Base-by-base conservation (phyloP, 805 yeast species). In the Grigorovia humatica region DNA sequence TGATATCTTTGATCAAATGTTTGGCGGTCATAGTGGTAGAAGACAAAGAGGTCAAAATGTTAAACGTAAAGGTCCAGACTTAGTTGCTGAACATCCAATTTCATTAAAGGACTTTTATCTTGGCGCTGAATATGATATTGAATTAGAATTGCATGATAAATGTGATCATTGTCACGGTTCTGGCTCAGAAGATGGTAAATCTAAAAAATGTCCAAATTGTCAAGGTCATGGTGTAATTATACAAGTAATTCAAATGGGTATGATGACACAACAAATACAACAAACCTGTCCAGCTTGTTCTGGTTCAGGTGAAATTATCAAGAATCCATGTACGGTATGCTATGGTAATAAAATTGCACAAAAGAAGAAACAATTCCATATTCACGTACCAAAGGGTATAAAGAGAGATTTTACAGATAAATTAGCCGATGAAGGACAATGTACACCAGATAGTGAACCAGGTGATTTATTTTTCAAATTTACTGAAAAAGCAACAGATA, bases 261-360 rank as follows among this genome's bases (percentile, higher is more conserved):
- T 95, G 8, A 87, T 93, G 88, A 72, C 87, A 55, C 98, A 93
- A 68, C 85, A 83, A 55, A 75, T 90, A 59, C 91, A 87, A 65
- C 77, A 81, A 45, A 74, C 76, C 3, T 93, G 99, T 75, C 88
- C 85, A 50, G 70, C 71, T 49, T 93, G 99, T 74, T 70, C 72
- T 11, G 98, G 98, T 40, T 70, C 74, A 45, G 99, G 99, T 12
- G 72, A 79, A 51, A 69, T 74, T 8, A 83, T 88, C 43, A 71
- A 76, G 47, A 72, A 83, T 56, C 74, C 75, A 45, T 93, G 99
- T 72, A 64, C 72, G 17, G 68, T 64, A 38, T 93, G 99, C 68
- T 66, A 73, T 12, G 99, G 99, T 1, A 55, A 69, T 2, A 84
- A 88, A 27, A 84, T 85, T 2, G 74, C 71, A 17, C 70, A 80